phyloP scores from a whole-genome alignment of 768 basidiomycete genomes.

The Pleurotus salmoneostramineus region DNA sequence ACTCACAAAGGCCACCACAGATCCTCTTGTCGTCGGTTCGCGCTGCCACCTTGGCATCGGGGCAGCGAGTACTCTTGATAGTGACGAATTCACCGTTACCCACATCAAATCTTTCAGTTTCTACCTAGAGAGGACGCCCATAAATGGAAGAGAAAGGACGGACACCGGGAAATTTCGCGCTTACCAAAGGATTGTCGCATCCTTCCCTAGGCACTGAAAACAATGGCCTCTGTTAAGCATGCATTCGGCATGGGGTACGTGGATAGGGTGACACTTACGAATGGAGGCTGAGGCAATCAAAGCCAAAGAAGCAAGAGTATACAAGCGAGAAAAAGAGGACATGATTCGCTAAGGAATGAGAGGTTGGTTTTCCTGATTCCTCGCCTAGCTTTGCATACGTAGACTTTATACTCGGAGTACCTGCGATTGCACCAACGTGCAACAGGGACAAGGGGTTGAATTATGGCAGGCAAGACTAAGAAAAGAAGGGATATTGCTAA shows the following conservation, averaged over 20 bases:
- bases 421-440: not conserved
- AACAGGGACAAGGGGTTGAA: constrained; percentile 6
- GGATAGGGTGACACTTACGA: not conserved
- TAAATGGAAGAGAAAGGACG: no score
- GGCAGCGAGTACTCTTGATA: not conserved
- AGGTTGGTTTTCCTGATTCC: not conserved
- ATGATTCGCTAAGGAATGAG: not conserved
- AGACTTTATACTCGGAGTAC: not conserved
- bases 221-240: not conserved
- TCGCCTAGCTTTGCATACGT: not conserved
- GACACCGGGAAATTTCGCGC: no score
- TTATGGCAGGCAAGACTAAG: not conserved
- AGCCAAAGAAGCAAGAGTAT: not conserved
- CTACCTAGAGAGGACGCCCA: not conserved
- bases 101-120: not conserved
- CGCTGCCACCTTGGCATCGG: not conserved
- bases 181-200: constrained; percentile 1
- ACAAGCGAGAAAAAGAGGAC: constrained; percentile 3
- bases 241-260: not conserved
- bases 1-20: constrained; percentile 1
- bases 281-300: constrained; percentile 1
- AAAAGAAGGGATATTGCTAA: constrained; percentile 1
- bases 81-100: not conserved
- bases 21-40: constrained; percentile 7
- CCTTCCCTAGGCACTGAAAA: not conserved